Evolutionary conservation across 257 asterid species (phyloP), one percentile per base, ranked within the genome.

Genomic region (Echites panduratus): DNA sequence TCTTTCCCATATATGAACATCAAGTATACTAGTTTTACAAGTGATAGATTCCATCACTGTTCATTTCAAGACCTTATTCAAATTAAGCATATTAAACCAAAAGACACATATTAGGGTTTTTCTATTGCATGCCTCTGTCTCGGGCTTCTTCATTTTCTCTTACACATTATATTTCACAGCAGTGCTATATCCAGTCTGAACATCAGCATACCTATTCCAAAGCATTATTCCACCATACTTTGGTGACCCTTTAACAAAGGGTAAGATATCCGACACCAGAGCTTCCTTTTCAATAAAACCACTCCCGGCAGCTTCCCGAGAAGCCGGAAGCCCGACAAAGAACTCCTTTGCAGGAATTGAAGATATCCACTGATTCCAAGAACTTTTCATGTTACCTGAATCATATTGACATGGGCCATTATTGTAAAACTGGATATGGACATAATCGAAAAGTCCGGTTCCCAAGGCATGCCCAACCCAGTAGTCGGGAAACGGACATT

Each of bases 221-320:
- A 73, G 75, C 81, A 78, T 78, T 43, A 78, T 73, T 14, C 81
- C 81, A 24, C 68, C 75, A 78, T 78, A 78, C 57, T 73, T 78
- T 44, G 72, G 13, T 12, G 62, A 78, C 29, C 43, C 61, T 61
- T 78, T 73, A 5, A 62, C 73, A 53, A 69, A 52, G 20, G 78
- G 76, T 13, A 69, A 67, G 63, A 78, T 61, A 40, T 78, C 20
- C 4, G 67, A 68, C 5, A 8, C 62, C 40, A 73, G 44, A 35
- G 50, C 71, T 64, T 68, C 53, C 17, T 69, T 73, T 62, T 54
- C 64, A 63, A 78, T 54, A 62, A 59, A 78, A 78, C 82, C 75
- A 68, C 32, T 48, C 17, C 62, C 76, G 0, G 76, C 76, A 17
- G 82, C 82, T 1, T 63, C 53, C 66, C 16, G 27, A 0, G 78